Conservation (phyloP, 169 alveolate species). For the Besnoitia besnoiti region DNA sequence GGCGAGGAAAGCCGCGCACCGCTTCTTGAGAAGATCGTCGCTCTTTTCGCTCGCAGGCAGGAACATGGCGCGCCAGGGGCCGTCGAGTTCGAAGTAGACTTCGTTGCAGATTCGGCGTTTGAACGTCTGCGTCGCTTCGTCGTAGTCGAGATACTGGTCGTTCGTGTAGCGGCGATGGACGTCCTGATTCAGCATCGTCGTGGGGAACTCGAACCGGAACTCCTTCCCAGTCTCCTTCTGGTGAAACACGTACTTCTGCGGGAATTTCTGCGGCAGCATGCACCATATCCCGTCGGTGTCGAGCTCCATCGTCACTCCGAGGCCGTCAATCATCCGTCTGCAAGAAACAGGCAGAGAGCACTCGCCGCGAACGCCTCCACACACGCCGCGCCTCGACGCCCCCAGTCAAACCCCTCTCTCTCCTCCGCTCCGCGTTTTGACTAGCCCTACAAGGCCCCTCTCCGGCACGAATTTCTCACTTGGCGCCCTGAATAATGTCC, state of each 20-base stretch:
- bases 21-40: slow-evolving; percentile 93
- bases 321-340: slow-evolving; percentile 86
- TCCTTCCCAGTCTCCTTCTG: slow-evolving; percentile 49
- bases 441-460: too few species aligned
- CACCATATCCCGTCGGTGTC: slow-evolving; percentile 99
- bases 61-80: slow-evolving; percentile 98
- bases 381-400: not conserved
- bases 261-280: slow-evolving; percentile 95
- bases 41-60: slow-evolving; percentile 98
- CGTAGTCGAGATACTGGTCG: slow-evolving; percentile 90
- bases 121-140: not conserved
- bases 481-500: slow-evolving; percentile 91
- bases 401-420: too few species aligned
- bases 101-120: slow-evolving; percentile 81
- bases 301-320: slow-evolving; percentile 98
- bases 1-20: slow-evolving; percentile 82
- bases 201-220: slow-evolving; percentile 90
- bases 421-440: too few species aligned
- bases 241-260: slow-evolving; percentile 82
- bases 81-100: slow-evolving; percentile 98
- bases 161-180: slow-evolving; percentile 96
- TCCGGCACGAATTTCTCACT: slow-evolving; percentile 66
- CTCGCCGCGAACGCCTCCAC: not conserved
- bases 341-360: not conserved
- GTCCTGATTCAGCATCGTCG: slow-evolving; percentile 92